These are phyloP conservation scores for Neovahlkampfia damariscottae DNA, from an alignment of 78 protist species.

Conservation along the genomic window DNA sequence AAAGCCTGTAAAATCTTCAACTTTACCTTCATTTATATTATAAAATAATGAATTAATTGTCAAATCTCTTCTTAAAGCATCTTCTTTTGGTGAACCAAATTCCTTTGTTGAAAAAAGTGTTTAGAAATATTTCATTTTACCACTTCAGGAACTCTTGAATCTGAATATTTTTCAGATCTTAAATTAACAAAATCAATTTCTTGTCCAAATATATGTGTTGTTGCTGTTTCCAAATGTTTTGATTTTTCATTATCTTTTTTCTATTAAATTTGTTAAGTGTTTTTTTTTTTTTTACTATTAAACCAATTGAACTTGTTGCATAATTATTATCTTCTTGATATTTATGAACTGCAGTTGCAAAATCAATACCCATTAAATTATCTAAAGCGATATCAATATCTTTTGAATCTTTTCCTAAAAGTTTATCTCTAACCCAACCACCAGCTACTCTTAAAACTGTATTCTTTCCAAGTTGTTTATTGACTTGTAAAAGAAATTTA, in stretches of 20 bases:
- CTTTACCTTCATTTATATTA: conserved; percentile 53
- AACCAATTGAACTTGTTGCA: conserved; percentile 1
- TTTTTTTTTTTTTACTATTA: conserved; percentile 18
- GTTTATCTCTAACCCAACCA: conserved; percentile 95
- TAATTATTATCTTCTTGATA: conserved; percentile 3
- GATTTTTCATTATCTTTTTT: conserved; percentile 82
- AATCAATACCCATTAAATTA: conserved; percentile 28
- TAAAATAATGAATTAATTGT: conserved; percentile 89
- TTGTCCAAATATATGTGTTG: conserved; percentile 36
- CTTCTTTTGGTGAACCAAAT: conserved; percentile 79
- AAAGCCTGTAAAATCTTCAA: conserved; percentile 58
- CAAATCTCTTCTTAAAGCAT: conserved; percentile 84
- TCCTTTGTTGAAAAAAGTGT: neutral
- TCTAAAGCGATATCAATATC: conserved; percentile 82
- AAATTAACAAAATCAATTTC: conserved; percentile 84
- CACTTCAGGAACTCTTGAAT: too few species aligned
- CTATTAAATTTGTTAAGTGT: conserved; percentile 49
- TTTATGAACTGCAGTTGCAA: conserved; percentile 40
- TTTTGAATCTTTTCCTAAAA: conserved; percentile 43
- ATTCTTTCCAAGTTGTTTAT: neutral
- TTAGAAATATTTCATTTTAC: too few species aligned
- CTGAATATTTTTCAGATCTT: conserved; percentile 69
- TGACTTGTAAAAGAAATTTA: conserved; percentile 11
- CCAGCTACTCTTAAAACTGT: conserved; percentile 78
- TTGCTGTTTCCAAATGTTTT: conserved; percentile 85